Percentiles rank a stretch among this genome's conserved stretches.
phyloP scores from a whole-genome alignment of 305 asterid species.

The Solanum hybrid region DNA sequence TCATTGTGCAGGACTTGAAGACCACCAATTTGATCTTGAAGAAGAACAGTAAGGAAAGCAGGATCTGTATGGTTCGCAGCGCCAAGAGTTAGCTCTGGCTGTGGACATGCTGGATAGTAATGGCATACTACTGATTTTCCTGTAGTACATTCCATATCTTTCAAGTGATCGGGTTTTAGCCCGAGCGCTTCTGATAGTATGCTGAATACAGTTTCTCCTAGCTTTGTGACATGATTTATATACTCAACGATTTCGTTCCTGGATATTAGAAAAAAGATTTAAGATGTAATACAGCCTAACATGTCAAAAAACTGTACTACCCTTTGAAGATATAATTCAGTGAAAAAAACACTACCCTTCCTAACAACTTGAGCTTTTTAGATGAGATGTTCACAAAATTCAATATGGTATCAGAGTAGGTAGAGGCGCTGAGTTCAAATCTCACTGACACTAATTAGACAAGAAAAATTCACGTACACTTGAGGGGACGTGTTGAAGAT shows the following conservation, averaged over 20 bases:
- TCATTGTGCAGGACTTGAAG: constrained; percentile 53
- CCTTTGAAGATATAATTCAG: neutral
- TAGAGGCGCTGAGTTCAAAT: neutral
- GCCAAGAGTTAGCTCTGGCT: constrained; percentile 65
- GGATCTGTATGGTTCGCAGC: constrained; percentile 58
- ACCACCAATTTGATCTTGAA: constrained; percentile 73
- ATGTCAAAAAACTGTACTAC: neutral
- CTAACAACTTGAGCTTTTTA: neutral
- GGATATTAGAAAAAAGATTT: constrained; percentile 4
- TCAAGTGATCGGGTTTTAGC: constrained; percentile 29
- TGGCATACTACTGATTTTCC: constrained; percentile 42
- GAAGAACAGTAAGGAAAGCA: constrained; percentile 45
- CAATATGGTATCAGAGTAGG: neutral
- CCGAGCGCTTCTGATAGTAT: constrained; percentile 60
- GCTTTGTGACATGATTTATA: constrained; percentile 15
- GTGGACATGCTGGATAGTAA: constrained; percentile 66
- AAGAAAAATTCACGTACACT: neutral
- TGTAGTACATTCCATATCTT: constrained; percentile 29
- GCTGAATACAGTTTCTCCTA: constrained; percentile 32
- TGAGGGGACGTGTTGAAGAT: neutral
- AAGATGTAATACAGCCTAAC: neutral
- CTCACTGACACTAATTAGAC: neutral
- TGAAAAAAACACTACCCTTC: no score
- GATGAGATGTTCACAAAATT: neutral
- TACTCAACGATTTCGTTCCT: constrained; percentile 37